Base-by-base conservation (phyloP, 2,329 filamentous ascomycete genomes). In the Ophiocordyceps camponoti-saundersi region DNA sequence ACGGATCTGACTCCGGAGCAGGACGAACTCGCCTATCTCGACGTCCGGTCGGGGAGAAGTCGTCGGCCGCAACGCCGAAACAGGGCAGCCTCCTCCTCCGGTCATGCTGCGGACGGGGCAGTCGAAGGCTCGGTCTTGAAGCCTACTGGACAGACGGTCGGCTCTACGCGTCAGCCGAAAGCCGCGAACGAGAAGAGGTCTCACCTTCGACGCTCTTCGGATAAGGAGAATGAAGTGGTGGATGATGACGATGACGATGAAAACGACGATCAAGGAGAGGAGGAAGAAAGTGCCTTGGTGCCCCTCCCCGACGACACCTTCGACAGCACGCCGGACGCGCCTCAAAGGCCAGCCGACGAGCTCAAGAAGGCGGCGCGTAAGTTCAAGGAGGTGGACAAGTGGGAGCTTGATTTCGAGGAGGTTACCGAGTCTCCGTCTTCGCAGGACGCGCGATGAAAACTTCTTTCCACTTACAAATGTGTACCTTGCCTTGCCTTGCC, bases 341-440 rank as follows among this genome's bases (percentile, higher is more conserved):
- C 23, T 57, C 58, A 63, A 8, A 21, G 20, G 5, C 57, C 70
- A 44, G 64, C 70, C 22, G 61, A 71, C 41, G 77, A 79, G 65
- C 64, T 84, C 50, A 75, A 74, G 60, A 65, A 69, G 45, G 75
- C 77, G 40, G 68, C 68, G 11, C 70, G 66, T 57, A 82, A 82
- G 61, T 84, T 84, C 55, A 70, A 74, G 58, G 79, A 83, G 61
- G 80, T 84, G 40, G 80, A 84, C 58, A 67, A 71, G 61, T 84
- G 79, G 78, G 70, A 80, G 61, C 62, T 84, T 50, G 76, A 78
- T 45, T 84, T 75, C 60, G 80, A 84, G 64, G 77, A 79, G 53
- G 69, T 78, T 44, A 70, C 69, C 21, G 70, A 73, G 59, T 69
- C 68, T 50, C 73, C 70, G 48, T 77, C 75, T 20, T 73, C 74